Base-by-base conservation (phyloP, 192 early-diverging fungal species). In the Coemansia sp. region DNA sequence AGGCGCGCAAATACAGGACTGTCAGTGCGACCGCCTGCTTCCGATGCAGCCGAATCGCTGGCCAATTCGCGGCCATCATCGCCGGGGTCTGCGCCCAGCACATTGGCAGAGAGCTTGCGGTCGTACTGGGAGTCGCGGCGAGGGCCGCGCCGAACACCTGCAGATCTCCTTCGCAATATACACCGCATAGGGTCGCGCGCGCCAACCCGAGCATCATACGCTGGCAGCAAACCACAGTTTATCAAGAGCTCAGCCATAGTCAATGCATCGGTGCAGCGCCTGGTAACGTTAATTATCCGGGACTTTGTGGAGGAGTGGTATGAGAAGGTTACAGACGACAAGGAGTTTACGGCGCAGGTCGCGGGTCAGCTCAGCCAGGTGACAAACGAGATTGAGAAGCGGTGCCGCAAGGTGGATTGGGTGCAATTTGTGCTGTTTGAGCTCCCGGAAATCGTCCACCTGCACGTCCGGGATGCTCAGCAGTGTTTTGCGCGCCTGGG, bases 281-380 rank as follows among this genome's bases (percentile, higher is more conserved):
- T 78, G 6, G 65, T 72, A 2, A 23, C 61, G 18, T 38, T 72
- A 25, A 64, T 78, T 27, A 44, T 78, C 16, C 65, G 65, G 16
- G 75, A 78, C 55, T 78, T 78, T 62, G 61, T 78, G 6, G 42
- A 71, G 23, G 75, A 72, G 29, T 78, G 75, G 75, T 78, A 65
- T 28, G 49, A 65, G 25, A 68, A 72, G 40, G 40, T 78, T 7
- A 78, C 75, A 0, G 74, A 77, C n/a, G 74, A 77, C 57, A 63
- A 52, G 21, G 74, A 77, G 54, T 77, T 77, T 58, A 12, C 62
- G 3, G 44, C 50, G 24, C 67, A 77, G 23, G 60, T 77, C 4
- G 31, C 56, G 22, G 30, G n/a, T 33, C 74, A 77, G 64, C 49
- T 77, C 9, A 23, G 62, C 28, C 64, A 67, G 4, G 62, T 77